Percentiles rank a stretch among this genome's conserved stretches.
These are phyloP conservation scores for Starmerella scarabaei DNA, from an alignment of 805 yeast species.

Conservation along the genomic window DNA sequence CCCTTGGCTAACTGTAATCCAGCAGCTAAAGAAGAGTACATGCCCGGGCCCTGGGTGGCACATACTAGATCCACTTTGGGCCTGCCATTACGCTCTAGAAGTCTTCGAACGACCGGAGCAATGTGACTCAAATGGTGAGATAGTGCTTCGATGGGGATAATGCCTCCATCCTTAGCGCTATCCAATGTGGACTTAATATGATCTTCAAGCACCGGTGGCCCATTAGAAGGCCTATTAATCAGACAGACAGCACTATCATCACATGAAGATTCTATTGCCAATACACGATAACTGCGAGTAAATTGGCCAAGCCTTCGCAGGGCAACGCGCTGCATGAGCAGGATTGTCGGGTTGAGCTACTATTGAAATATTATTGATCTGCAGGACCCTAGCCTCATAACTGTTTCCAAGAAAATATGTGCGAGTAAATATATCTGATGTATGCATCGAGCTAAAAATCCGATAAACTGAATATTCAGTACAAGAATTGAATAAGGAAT, in stretches of 20 bases:
- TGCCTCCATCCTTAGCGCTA: slow-evolving; percentile 62
- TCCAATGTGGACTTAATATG: slow-evolving; percentile 56
- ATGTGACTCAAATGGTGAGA: slow-evolving; percentile 57
- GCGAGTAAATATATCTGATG: no score
- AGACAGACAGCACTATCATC: slow-evolving; percentile 90
- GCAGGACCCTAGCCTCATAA: no score
- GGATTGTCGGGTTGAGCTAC: no score
- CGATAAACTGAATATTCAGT: no score
- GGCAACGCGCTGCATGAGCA: no score
- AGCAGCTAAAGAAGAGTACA: slow-evolving; percentile 76
- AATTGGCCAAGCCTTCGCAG: neutral
- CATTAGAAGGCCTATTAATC: slow-evolving; percentile 36
- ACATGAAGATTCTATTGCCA: slow-evolving; percentile 87
- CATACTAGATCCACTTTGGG: slow-evolving; percentile 52
- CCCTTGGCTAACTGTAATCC: slow-evolving; percentile 83
- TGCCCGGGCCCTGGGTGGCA: slow-evolving; percentile 93
- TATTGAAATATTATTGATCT: no score
- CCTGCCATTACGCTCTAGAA: slow-evolving; percentile 28
- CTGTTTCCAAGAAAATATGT: no score
- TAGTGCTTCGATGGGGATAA: slow-evolving; percentile 75
- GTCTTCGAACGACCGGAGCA: slow-evolving; percentile 37
- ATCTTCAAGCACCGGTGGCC: slow-evolving; percentile 39
- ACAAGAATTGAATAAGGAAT: no score
- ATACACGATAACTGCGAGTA: slow-evolving; percentile 39
- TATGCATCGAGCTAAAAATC: no score